These are phyloP conservation scores for Paecilomyces sp. DNA, from an alignment of 2,329 filamentous ascomycete species.

Conservation along the genomic window DNA sequence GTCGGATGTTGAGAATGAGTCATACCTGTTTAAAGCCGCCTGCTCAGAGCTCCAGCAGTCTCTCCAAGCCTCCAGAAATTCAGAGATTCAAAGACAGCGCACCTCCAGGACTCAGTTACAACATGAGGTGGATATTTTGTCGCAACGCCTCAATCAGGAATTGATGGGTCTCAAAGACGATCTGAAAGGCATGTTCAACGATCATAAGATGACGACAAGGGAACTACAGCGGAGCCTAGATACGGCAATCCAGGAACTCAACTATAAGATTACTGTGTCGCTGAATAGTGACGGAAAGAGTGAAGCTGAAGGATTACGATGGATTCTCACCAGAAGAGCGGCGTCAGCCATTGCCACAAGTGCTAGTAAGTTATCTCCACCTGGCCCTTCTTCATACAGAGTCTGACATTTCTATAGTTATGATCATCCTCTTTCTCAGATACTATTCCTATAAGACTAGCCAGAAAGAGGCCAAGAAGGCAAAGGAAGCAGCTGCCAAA, in stretches of 20 bases:
- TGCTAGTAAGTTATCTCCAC: slow-evolving; percentile 34
- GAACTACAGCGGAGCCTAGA: slow-evolving; percentile 83
- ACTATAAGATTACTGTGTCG: slow-evolving; percentile 89
- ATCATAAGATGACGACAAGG: slow-evolving; percentile 84
- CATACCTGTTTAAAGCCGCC: slow-evolving; percentile 87
- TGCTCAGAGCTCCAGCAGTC: slow-evolving; percentile 88
- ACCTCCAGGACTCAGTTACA: slow-evolving; percentile 79
- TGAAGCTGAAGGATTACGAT: slow-evolving; percentile 83
- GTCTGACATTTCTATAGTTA: slow-evolving; percentile 23
- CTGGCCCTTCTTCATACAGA: neutral
- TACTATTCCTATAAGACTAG: slow-evolving; percentile 35
- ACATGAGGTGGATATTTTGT: slow-evolving; percentile 90
- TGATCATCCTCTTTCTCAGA: slow-evolving; percentile 42
- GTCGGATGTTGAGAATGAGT: slow-evolving; percentile 88
- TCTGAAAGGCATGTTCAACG: slow-evolving; percentile 92
- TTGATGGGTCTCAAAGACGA: slow-evolving; percentile 75
- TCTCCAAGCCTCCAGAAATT: slow-evolving; percentile 68
- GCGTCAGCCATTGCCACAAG: slow-evolving; percentile 51
- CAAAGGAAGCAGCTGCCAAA: slow-evolving; percentile 25
- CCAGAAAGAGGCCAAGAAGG: slow-evolving; percentile 26
- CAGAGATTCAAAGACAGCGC: slow-evolving; percentile 72
- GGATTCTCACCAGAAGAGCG: slow-evolving; percentile 67
- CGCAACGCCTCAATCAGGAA: slow-evolving; percentile 79
- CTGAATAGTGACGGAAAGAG: slow-evolving; percentile 87
- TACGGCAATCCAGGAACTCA: slow-evolving; percentile 84